A percentile compares a stretch with the other conserved stretches of the same genome.
These are phyloP conservation scores for Solanum appendiculatum DNA, from an alignment of 257 asterid genomes.

Conservation along the genomic window DNA sequence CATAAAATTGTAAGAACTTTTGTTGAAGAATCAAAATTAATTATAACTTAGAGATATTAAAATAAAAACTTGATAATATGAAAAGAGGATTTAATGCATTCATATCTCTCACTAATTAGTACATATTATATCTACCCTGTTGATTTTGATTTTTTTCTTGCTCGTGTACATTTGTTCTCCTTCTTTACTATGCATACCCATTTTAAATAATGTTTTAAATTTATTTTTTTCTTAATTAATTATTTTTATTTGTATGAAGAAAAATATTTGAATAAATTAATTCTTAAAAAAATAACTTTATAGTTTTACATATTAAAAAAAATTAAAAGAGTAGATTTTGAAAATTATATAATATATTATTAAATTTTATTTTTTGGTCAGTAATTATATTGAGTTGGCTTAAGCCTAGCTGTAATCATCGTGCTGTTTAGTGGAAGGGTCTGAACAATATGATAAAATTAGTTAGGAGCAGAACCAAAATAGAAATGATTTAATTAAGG, in stretches of 20 bases:
- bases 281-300: too few relatives aligned
- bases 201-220: background rate
- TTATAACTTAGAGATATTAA: background rate
- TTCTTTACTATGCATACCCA: background rate
- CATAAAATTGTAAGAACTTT: background rate
- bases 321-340: background rate
- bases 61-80: too few relatives aligned
- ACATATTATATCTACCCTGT: background rate
- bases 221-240: background rate
- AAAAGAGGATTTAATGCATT: background rate
- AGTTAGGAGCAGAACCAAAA: background rate
- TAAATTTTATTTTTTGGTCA: background rate
- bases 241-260: background rate
- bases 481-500: background rate
- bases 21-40: background rate
- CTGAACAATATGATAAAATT: background rate
- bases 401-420: conserved; percentile 23
- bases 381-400: background rate
- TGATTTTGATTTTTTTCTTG: background rate
- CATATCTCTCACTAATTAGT: background rate
- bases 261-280: background rate
- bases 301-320: background rate
- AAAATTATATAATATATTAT: too few relatives aligned
- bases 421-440: conserved; percentile 24
- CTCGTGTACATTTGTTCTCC: background rate